Conservation (phyloP, 306 rosid genomes). For the Pueraria montana region DNA sequence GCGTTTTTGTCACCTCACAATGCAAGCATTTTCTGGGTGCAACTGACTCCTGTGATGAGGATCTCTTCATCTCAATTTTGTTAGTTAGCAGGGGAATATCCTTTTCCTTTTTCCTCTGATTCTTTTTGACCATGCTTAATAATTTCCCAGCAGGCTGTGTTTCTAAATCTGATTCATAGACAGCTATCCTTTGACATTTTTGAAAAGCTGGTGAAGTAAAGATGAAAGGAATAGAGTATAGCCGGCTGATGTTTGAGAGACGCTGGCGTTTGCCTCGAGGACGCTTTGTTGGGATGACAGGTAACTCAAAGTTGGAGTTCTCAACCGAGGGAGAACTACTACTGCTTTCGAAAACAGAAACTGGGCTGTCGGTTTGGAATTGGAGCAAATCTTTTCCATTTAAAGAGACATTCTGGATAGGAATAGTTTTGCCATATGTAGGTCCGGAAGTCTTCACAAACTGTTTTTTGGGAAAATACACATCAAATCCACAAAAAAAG, state of each 20-base stretch:
- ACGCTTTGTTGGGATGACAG: constrained; percentile 54
- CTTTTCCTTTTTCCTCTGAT: constrained; percentile 48
- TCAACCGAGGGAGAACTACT: constrained; percentile 60
- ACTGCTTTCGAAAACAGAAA: constrained; percentile 72
- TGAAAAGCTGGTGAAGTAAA: constrained; percentile 20
- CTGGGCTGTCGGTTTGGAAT: constrained; percentile 65
- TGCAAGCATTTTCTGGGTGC: constrained; percentile 45
- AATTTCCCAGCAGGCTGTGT: constrained; percentile 36
- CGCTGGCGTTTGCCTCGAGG: constrained; percentile 64
- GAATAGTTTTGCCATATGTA: constrained; percentile 28
- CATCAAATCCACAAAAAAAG: constrained; percentile 10
- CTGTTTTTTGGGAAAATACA: constrained; percentile 28
- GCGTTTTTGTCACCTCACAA: constrained; percentile 45
- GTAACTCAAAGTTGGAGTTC: constrained; percentile 49
- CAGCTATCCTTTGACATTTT: constrained; percentile 19
- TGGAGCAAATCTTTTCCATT: constrained; percentile 46
- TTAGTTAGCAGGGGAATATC: constrained; percentile 38
- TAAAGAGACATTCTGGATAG: constrained; percentile 38
- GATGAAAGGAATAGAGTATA: constrained; percentile 46
- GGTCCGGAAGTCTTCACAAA: constrained; percentile 8
- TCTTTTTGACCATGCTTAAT: constrained; percentile 29
- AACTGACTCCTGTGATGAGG: constrained; percentile 10
- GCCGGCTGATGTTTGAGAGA: constrained; percentile 48
- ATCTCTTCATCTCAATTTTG: constrained; percentile 39
- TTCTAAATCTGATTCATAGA: constrained; percentile 46